Evolutionary conservation across 306 rosid genomes (phyloP), one percentile per base, ranked within the genome.

Genomic region (Lupinus albus): DNA sequence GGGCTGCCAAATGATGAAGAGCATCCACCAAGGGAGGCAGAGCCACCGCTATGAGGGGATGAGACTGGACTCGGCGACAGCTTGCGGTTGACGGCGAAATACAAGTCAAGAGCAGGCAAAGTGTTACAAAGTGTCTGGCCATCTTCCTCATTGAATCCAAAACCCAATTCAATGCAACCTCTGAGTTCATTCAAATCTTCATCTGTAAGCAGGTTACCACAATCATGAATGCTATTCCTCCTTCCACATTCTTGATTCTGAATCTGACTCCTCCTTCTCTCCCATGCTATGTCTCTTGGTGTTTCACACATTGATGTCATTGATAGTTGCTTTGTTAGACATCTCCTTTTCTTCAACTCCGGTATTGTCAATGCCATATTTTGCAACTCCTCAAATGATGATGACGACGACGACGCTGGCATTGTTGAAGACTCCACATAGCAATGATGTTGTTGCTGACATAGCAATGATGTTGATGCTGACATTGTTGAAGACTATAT

Each of bases 71-170:
- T 85, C 0, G 74, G 71, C 0, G 89, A 81, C 0, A 89, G 6
- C 68, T 89, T 89, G 1, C 99, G 81, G 67, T 90, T 88, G 1
- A 93, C 96, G 0, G 97, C 99, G 11, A 93, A 93, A 45, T 93
- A 93, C 4, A 93, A 88, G 67, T 93, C 99, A 0, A 93, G 88
- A 44, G 99, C 99, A 0, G 99, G 99, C 77, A 93, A 80, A 1
- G 99, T 93, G 35, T 78, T 75, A 49, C 96, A 84, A 2, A 93
- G 57, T 14, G 42, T 77, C 21, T 90, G 98, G 1, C 94, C 96
- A 8, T 88, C 87, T 67, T 90, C 99, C 42, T 93, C 99, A 3
- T 86, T 90, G 78, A 93, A 93, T 18, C 97, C 97, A 36, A 93
- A 93, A 16, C 99, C 99, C 5, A 93, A 80, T 63, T 93, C 97